These are phyloP conservation scores for Pseudogymnoascus sp. DNA, from an alignment of 2,329 filamentous ascomycete species.

Conservation along the genomic window DNA sequence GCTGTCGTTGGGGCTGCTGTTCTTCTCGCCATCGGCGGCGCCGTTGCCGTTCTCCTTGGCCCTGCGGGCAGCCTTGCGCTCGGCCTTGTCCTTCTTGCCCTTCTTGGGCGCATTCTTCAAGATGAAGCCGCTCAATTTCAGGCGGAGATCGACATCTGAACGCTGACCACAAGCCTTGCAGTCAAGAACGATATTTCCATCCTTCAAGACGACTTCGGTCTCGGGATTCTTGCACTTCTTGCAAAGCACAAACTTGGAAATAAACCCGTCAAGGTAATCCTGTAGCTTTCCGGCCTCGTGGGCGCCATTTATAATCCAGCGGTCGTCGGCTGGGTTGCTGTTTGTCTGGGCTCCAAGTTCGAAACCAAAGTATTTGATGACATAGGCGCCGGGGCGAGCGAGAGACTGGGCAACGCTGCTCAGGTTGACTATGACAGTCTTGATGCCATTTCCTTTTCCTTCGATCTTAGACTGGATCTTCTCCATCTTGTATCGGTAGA, in stretches of 20 bases:
- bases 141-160: constrained; percentile 79
- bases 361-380: constrained; percentile 99
- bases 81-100: constrained; percentile 96
- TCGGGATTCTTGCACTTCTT: constrained; percentile 99
- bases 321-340: constrained; percentile 91
- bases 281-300: constrained; percentile 93
- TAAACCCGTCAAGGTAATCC: constrained; percentile 97
- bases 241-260: constrained; percentile 97
- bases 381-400: constrained; percentile 82
- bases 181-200: constrained; percentile 83
- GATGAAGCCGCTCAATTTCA: constrained; percentile 96
- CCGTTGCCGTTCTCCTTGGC: constrained; percentile 57
- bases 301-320: constrained; percentile 99
- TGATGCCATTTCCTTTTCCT: constrained; percentile 99
- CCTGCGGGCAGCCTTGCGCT: constrained; percentile 81
- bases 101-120: constrained; percentile 89
- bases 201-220: constrained; percentile 92
- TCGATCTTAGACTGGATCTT: constrained; percentile 97
- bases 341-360: constrained; percentile 98
- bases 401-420: constrained; percentile 88
- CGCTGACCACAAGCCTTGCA: constrained; percentile 98
- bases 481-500: constrained; percentile 99
- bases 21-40: constrained; percentile 36
- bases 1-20: constrained; percentile 54
- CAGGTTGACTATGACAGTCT: constrained; percentile 95